Evolutionary conservation across 345 rosid species (phyloP).

Genomic region (Citrus reticulata): DNA sequence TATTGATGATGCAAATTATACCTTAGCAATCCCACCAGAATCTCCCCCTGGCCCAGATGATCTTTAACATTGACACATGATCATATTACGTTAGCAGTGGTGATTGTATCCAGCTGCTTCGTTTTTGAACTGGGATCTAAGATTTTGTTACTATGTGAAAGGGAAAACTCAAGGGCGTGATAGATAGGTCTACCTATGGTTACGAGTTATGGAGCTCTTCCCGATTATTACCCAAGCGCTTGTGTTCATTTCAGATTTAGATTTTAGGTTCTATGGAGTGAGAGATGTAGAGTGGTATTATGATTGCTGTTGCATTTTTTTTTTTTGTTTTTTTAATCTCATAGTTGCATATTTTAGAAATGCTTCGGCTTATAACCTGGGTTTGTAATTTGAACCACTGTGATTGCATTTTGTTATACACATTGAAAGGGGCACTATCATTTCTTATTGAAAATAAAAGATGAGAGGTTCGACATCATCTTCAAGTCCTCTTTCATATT

Average conservation of each 20-base stretch:
- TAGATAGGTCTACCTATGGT: not conserved
- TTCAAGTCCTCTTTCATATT: too few relatives aligned
- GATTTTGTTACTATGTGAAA: not conserved
- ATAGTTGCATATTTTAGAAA: not conserved
- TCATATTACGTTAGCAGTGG: too few relatives aligned
- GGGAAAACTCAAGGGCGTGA: not conserved
- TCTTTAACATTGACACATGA: too few relatives aligned
- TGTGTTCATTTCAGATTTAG: constrained; percentile 35
- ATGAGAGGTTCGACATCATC: too few relatives aligned
- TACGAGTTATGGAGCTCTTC: constrained; percentile 29
- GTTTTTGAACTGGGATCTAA: not conserved
- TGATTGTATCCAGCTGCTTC: not conserved
- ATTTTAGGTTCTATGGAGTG: constrained; percentile 16
- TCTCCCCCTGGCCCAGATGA: too few relatives aligned
- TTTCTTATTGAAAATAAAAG: too few relatives aligned
- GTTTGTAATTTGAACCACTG: too few relatives aligned
- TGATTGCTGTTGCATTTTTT: not conserved
- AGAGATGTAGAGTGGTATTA: constrained; percentile 16
- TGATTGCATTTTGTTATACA: too few relatives aligned
- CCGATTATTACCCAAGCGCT: constrained; percentile 48
- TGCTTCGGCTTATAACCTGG: not conserved
- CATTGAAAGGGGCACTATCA: too few relatives aligned
- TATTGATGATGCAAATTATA: too few relatives aligned
- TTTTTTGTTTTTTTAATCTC: not conserved
- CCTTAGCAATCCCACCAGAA: too few relatives aligned